These are phyloP conservation scores for Pyricularia grisea DNA, from an alignment of 2,329 filamentous ascomycete genomes.

Conservation along the genomic window DNA sequence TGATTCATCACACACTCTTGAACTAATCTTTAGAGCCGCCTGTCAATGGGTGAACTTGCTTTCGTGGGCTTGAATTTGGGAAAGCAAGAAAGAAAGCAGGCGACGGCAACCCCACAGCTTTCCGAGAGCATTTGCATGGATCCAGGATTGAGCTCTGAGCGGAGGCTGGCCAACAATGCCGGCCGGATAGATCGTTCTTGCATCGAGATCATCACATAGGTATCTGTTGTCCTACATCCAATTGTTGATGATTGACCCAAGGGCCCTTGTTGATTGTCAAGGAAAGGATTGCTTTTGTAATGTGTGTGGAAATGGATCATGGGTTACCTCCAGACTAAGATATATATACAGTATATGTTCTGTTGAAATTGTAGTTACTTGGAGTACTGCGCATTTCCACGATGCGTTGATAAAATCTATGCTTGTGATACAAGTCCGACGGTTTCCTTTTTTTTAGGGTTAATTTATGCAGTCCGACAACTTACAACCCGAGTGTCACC, in stretches of 20 bases:
- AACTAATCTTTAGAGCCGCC: not conserved
- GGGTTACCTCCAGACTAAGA: not conserved
- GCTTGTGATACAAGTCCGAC: not conserved
- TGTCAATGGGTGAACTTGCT: not conserved
- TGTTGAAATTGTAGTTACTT: not conserved
- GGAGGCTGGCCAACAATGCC: not conserved
- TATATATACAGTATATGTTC: not conserved
- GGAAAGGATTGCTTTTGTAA: not conserved
- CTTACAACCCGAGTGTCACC: not conserved
- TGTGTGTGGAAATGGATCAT: not conserved
- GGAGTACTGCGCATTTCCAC: not conserved
- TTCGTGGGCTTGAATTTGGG: not conserved
- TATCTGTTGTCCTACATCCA: not conserved
- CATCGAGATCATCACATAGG: not conserved
- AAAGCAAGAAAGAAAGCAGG: not conserved
- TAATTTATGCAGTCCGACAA: not conserved
- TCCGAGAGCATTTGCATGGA: not conserved
- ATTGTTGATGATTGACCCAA: not conserved
- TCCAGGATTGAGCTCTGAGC: not conserved
- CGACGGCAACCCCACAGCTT: not conserved
- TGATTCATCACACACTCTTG: not conserved
- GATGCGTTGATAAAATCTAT: not conserved
- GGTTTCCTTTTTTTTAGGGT: not conserved
- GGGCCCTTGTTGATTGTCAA: not conserved
- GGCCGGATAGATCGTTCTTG: not conserved